Conservation (phyloP, 768 basidiomycete genomes). For the Chalciporus pseudorubinellus region DNA sequence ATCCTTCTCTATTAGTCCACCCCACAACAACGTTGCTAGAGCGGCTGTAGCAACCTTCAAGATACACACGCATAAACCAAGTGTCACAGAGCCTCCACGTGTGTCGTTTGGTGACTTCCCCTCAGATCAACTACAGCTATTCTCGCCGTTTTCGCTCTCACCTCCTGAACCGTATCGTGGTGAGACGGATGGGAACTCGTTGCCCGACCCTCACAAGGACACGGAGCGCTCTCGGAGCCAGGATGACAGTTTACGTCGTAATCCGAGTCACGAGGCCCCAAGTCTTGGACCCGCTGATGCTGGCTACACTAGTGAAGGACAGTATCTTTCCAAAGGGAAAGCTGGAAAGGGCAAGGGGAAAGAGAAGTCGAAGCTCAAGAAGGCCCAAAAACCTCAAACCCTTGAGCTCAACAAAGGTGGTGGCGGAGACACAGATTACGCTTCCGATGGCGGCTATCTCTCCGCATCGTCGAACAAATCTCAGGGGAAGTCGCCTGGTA, state of each 20-base stretch:
- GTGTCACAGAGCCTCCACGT: slow-evolving; percentile 27
- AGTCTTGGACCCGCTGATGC: slow-evolving; percentile 18
- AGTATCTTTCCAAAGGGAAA: slow-evolving; percentile 29
- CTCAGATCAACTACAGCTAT: slow-evolving; percentile 28
- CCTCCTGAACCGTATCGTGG: slow-evolving; percentile 2
- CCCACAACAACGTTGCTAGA: slow-evolving; percentile 17
- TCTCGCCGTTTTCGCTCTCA: slow-evolving; percentile 22
- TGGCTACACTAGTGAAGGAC: slow-evolving; percentile 32
- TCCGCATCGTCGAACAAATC: slow-evolving; percentile 36
- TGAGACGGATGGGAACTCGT: neutral
- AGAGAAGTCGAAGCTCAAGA: slow-evolving; percentile 18
- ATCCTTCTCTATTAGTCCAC: slow-evolving; percentile 34
- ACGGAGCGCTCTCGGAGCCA: slow-evolving; percentile 21
- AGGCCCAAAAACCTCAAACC: slow-evolving; percentile 15
- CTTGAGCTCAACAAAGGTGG: slow-evolving; percentile 14
- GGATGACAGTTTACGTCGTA: slow-evolving; percentile 17
- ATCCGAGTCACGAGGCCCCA: slow-evolving; percentile 10
- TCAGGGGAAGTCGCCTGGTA: slow-evolving; percentile 27
- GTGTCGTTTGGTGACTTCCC: slow-evolving; percentile 33
- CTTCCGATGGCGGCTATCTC: slow-evolving; percentile 32
- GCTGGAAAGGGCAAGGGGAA: slow-evolving; percentile 20
- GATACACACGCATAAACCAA: slow-evolving; percentile 28
- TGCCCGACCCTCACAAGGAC: slow-evolving; percentile 9
- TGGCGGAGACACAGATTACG: slow-evolving; percentile 23
- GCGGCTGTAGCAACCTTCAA: slow-evolving; percentile 16